Conservation (phyloP, 2,329 filamentous ascomycete genomes). For the Zalaria obscura region DNA sequence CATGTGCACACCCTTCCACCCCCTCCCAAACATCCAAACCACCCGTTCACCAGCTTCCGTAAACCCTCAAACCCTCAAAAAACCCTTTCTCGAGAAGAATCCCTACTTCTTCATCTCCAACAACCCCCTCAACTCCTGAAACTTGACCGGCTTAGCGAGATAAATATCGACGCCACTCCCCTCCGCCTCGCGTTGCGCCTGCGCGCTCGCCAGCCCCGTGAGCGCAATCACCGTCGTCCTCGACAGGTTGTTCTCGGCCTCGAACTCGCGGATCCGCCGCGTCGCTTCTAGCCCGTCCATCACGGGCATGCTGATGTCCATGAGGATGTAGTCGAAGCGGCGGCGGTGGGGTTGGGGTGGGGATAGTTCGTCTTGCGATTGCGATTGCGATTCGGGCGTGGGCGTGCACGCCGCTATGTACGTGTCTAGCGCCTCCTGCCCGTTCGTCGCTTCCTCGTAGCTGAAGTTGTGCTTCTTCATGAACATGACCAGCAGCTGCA, state of each 20-base stretch:
- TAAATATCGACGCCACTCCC: conserved; percentile 15
- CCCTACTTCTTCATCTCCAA: background rate
- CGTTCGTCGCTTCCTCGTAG: conserved; percentile 23
- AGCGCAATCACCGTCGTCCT: conserved; percentile 12
- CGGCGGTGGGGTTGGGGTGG: too few species aligned
- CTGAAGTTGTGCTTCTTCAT: conserved; percentile 7
- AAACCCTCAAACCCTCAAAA: too few species aligned
- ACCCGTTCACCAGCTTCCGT: too few species aligned
- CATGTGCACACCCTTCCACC: too few species aligned
- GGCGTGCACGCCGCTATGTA: conserved; percentile 13
- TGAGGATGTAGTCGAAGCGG: conserved; percentile 12
- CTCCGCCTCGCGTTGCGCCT: conserved; percentile 14
- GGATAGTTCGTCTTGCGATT: too few species aligned
- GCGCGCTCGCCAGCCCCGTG: conserved; percentile 14
- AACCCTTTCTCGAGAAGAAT: too few species aligned
- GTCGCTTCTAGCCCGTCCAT: conserved; percentile 10
- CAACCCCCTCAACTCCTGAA: conserved; percentile 15
- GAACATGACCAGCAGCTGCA: conserved; percentile 8
- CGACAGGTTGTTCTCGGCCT: conserved; percentile 1
- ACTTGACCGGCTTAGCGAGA: conserved; percentile 16
- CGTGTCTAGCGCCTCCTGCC: conserved; percentile 28
- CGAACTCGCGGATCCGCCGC: conserved; percentile 6
- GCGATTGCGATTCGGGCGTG: conserved; percentile 2
- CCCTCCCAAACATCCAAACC: too few species aligned
- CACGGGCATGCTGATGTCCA: conserved; percentile 12